phyloP scores from a whole-genome alignment of 2,329 filamentous ascomycete species.

The Plenodomus tracheiphilus region DNA sequence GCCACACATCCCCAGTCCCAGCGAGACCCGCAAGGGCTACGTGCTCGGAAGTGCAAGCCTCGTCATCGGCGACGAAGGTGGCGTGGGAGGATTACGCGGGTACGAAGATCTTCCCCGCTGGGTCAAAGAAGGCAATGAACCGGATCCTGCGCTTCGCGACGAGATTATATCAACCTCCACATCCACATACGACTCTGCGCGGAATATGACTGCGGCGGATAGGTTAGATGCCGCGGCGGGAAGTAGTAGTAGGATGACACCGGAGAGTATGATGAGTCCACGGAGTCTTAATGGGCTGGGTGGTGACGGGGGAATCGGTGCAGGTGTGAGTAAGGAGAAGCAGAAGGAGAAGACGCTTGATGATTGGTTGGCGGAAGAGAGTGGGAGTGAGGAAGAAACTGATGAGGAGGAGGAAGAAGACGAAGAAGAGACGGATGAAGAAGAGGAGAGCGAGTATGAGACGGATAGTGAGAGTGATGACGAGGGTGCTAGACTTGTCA shows the following conservation, averaged over 20 bases:
- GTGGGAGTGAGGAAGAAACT: constrained; percentile 54
- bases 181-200: constrained; percentile 36
- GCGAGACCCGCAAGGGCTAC: constrained; percentile 77
- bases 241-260: constrained; percentile 40
- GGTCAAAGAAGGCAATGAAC: constrained; percentile 80
- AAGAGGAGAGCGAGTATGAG: constrained; percentile 63
- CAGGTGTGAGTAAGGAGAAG: constrained; percentile 15
- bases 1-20: constrained; percentile 86
- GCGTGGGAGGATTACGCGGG: constrained; percentile 68
- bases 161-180: constrained; percentile 41
- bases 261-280: constrained; percentile 40
- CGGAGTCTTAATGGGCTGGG: constrained; percentile 56
- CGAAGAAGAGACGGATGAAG: constrained; percentile 54
- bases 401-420: constrained; percentile 58
- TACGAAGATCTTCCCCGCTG: constrained; percentile 85
- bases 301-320: constrained; percentile 11
- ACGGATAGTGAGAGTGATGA: constrained; percentile 56
- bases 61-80: constrained; percentile 76
- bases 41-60: constrained; percentile 83
- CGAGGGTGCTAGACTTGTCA: constrained; percentile 27
- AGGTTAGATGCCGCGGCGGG: constrained; percentile 62
- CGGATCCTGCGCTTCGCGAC: constrained; percentile 73
- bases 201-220: constrained; percentile 62
- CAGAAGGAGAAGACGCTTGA: constrained; percentile 78
- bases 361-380: constrained; percentile 77